Evolutionary conservation across 2,329 filamentous ascomycete genomes (phyloP).

Genomic region (Curvularia sp.): DNA sequence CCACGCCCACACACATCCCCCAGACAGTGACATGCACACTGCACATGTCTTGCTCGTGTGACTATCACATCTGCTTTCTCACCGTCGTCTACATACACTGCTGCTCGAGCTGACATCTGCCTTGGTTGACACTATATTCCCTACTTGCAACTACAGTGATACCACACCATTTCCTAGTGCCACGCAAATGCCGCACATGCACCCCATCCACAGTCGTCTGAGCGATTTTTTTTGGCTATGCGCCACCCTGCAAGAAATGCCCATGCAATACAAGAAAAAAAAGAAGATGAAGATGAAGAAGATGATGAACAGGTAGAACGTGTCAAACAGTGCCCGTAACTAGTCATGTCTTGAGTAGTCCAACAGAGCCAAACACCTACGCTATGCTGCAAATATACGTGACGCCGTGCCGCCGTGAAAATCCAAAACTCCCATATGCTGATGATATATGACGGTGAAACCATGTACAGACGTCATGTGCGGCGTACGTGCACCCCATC

Average conservation of each 20-base stretch:
- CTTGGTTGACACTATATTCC: conserved; percentile 10
- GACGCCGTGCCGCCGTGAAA: conserved; percentile 27
- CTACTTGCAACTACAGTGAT: conserved; percentile 13
- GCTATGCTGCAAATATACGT: conserved; percentile 45
- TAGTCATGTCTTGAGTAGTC: conserved; percentile 28
- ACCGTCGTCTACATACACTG: no score
- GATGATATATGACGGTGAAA: conserved; percentile 16
- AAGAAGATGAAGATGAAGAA: background rate
- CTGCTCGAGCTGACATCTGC: conserved; percentile 17
- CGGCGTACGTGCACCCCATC: background rate
- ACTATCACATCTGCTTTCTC: background rate
- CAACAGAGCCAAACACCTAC: conserved; percentile 44
- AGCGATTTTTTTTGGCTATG: conserved; percentile 27
- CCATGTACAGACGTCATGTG: conserved; percentile 12
- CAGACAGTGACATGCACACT: background rate
- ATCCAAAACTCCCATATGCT: conserved; percentile 35
- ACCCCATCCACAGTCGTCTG: conserved; percentile 21
- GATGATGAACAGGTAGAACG: conserved; percentile 1
- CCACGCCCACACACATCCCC: conserved; percentile 8
- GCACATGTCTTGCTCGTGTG: conserved; percentile 13
- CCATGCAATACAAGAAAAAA: conserved; percentile 32
- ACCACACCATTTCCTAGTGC: conserved; percentile 14
- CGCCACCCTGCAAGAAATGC: conserved; percentile 26
- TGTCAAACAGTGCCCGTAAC: conserved; percentile 28
- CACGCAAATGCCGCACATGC: conserved; percentile 27